Evolutionary conservation across 2,329 filamentous ascomycete genomes (phyloP), one percentile per base, ranked within the genome.

Genomic region (Fusarium sp.): DNA sequence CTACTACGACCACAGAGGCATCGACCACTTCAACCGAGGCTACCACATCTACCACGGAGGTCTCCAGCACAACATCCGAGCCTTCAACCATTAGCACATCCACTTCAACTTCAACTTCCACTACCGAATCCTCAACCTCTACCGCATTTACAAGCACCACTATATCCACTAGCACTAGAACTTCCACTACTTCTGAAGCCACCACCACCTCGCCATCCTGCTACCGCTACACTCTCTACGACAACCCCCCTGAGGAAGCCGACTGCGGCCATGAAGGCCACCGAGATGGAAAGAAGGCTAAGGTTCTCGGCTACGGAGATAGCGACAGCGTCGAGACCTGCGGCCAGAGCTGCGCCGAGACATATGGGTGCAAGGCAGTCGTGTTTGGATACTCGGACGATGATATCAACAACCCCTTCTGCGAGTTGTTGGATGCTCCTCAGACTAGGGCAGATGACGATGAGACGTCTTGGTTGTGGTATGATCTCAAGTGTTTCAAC

Each of bases 401-500:
- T 42, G 38, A 75, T n/a, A 35, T 70, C 22, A 70, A 69, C 22
- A 29, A 37, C n/a, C 72, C 72, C 10, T 75, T 75, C 62, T 74
- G 72, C 18, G 56, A 73, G 18, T 13, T 74, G 9, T 13, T 73
- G 1, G 62, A 73, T 52, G 50, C 65, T 2, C 22, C 57, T 29
- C 62, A 52, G 1, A 59, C 54, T 10, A 70, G 72, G 27, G 72
- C 72, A 16, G 62, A 62, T 22, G 22, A 38, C 1, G 69, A 74
- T 45, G 72, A 75, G 27, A 67, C 56, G 1, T 42, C 56, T 20
- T 74, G 72, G 72, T 54, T 63, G 13, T 74, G 62, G 56, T 74
- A 70, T 34, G 72, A 74, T 9, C 42, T 74, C 29, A 57, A 38
- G 18, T 74, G 72, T 6, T 74, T 75, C 9, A 74, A 73, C 34